These are phyloP conservation scores for Cytospora chrysosperma DNA, from an alignment of 2,329 filamentous ascomycete species.

Conservation along the genomic window DNA sequence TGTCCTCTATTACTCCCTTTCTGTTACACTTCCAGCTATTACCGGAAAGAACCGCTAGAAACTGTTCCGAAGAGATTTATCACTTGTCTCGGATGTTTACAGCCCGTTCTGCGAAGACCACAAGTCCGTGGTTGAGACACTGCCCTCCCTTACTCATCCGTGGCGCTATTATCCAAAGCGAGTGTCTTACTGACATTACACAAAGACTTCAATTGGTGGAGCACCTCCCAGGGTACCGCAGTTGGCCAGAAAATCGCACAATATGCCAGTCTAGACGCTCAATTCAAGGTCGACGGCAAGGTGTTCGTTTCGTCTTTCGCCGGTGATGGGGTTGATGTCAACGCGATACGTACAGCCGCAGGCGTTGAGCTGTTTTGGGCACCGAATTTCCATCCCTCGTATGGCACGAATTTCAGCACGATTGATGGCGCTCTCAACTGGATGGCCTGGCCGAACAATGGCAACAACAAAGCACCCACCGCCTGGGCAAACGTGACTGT, in stretches of 20 bases:
- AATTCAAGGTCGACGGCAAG: constrained; percentile 49
- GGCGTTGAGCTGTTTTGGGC: constrained; percentile 47
- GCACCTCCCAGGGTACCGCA: constrained; percentile 34
- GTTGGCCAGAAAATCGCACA: constrained; percentile 46
- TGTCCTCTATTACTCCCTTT: not conserved
- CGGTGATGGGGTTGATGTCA: constrained; percentile 46
- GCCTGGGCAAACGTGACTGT: constrained; percentile 40
- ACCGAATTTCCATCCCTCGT: constrained; percentile 48
- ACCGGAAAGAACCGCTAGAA: too few relatives aligned
- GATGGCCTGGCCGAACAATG: constrained; percentile 44
- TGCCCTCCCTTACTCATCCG: too few relatives aligned
- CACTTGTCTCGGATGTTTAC: too few relatives aligned
- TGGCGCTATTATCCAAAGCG: too few relatives aligned
- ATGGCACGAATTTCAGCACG: constrained; percentile 35
- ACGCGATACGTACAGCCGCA: constrained; percentile 41
- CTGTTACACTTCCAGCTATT: not conserved
- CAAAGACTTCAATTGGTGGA: constrained; percentile 48
- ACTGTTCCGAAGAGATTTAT: too few relatives aligned
- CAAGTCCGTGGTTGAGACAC: too few relatives aligned
- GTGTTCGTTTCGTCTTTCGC: constrained; percentile 55
- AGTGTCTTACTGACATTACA: too few relatives aligned
- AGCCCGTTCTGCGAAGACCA: too few relatives aligned
- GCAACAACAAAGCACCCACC: constrained; percentile 49
- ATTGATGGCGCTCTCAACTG: constrained; percentile 46
- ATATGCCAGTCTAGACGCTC: constrained; percentile 43